A percentile compares a stretch with the other conserved stretches of the same genome.
phyloP scores from a whole-genome alignment of 371 early-diverging fungal genomes.

The Syncephalastrum contaminatum region DNA sequence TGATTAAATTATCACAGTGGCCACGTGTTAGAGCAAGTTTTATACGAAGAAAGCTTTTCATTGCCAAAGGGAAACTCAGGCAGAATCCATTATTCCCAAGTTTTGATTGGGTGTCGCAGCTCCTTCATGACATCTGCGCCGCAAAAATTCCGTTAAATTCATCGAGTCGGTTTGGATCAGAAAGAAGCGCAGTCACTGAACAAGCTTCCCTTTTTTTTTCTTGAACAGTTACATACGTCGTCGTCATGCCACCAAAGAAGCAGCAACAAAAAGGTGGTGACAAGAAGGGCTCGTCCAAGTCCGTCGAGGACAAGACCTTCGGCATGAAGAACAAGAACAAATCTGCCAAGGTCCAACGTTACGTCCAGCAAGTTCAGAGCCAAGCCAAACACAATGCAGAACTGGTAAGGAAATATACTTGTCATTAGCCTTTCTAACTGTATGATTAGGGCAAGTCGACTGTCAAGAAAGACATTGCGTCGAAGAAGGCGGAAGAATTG shows the following conservation, averaged over 20 bases:
- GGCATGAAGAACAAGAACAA: constrained; percentile 98
- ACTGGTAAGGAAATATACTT: constrained; percentile 4
- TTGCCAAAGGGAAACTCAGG: too few species aligned
- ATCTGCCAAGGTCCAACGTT: constrained; percentile 82
- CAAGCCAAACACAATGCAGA: constrained; percentile 69
- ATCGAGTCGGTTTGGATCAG: too few species aligned
- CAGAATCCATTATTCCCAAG: too few species aligned
- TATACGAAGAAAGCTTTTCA: too few species aligned
- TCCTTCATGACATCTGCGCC: too few species aligned
- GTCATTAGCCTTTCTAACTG: neutral
- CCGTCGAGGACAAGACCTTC: constrained; percentile 96
- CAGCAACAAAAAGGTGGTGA: constrained; percentile 56
- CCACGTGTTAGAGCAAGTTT: too few species aligned
- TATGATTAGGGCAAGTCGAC: constrained; percentile 8
- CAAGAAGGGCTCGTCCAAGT: constrained; percentile 63
- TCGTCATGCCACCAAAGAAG: constrained; percentile 81
- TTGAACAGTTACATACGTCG: neutral
- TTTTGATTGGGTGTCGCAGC: too few species aligned
- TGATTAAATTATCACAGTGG: too few species aligned
- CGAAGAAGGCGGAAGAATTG: constrained; percentile 43
- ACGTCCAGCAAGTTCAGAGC: constrained; percentile 87
- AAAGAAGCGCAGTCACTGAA: neutral
- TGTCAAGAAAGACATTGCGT: constrained; percentile 21
- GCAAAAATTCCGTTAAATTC: too few species aligned
- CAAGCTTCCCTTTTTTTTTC: constrained; percentile 5